Percentiles rank a stretch among this genome's conserved stretches.
These are phyloP conservation scores for Aspergillus ibericus DNA, from an alignment of 2,329 filamentous ascomycete genomes.

Conservation along the genomic window DNA sequence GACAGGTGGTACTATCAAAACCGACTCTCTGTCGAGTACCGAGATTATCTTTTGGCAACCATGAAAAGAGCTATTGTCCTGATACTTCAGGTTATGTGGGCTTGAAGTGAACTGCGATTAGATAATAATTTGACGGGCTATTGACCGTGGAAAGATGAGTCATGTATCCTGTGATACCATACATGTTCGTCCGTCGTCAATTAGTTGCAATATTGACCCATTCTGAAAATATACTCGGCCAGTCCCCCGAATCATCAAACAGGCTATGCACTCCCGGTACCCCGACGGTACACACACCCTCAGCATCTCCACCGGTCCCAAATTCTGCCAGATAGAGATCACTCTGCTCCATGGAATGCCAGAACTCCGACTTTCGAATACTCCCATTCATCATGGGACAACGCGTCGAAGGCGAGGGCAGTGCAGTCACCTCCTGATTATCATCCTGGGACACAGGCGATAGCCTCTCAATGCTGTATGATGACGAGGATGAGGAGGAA, in stretches of 20 bases:
- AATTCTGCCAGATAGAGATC: background rate
- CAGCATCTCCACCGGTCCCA: background rate
- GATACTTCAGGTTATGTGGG: no score
- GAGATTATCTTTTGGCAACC: no score
- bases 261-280: background rate
- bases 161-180: no score
- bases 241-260: background rate
- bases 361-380: background rate
- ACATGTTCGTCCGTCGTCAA: background rate
- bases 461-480: background rate
- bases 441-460: no score
- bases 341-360: background rate
- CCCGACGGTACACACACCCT: background rate
- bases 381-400: constrained; percentile 1
- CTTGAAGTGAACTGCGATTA: no score
- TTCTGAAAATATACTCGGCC: constrained; percentile 8
- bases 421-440: background rate
- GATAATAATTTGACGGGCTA: no score
- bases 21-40: no score
- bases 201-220: background rate
- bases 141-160: no score
- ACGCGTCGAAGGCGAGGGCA: background rate
- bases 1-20: no score
- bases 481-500: background rate
- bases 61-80: no score